phyloP scores from a whole-genome alignment of 768 basidiomycete genomes.

The Tylopilus sp. region DNA sequence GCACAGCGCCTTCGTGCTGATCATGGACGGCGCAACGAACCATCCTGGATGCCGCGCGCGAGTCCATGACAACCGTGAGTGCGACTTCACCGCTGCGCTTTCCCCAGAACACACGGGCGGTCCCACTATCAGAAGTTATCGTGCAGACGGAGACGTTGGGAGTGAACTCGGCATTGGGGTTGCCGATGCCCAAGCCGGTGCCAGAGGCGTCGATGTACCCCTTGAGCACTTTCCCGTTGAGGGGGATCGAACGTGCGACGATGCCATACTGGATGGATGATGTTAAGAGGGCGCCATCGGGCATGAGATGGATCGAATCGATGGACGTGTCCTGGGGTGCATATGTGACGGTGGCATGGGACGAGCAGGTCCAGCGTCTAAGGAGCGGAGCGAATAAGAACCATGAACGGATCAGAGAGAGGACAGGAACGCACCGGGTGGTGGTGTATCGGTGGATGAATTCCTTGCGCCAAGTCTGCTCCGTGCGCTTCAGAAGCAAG shows the following conservation, averaged over 20 bases:
- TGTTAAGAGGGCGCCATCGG: conserved; percentile 51
- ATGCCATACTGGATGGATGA: conserved; percentile 66
- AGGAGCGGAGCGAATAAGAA: conserved; percentile 8
- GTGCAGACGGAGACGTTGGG: conserved; percentile 61
- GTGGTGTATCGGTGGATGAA: conserved; percentile 56
- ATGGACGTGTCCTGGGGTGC: conserved; percentile 58
- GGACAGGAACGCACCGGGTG: conserved; percentile 44
- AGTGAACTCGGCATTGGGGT: conserved; percentile 72
- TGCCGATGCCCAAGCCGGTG: conserved; percentile 57
- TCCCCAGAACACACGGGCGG: conserved; percentile 73
- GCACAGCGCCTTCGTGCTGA: conserved; percentile 57
- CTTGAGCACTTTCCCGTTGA: conserved; percentile 64
- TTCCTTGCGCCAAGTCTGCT: conserved; percentile 67
- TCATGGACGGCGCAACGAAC: conserved; percentile 51
- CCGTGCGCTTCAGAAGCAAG: conserved; percentile 52
- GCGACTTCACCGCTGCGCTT: conserved; percentile 65
- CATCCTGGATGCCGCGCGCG: conserved; percentile 42
- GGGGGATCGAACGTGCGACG: conserved; percentile 68
- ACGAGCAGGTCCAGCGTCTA: conserved; percentile 72
- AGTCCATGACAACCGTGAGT: conserved; percentile 60
- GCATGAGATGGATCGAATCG: conserved; percentile 57
- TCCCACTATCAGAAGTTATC: conserved; percentile 58
- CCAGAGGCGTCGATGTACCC: conserved; percentile 69
- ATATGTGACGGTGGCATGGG: conserved; percentile 58
- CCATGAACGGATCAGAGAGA: not conserved